phyloP scores from a whole-genome alignment of 139 green algal genomes.

The Chlamydomonas sphaeroides region DNA sequence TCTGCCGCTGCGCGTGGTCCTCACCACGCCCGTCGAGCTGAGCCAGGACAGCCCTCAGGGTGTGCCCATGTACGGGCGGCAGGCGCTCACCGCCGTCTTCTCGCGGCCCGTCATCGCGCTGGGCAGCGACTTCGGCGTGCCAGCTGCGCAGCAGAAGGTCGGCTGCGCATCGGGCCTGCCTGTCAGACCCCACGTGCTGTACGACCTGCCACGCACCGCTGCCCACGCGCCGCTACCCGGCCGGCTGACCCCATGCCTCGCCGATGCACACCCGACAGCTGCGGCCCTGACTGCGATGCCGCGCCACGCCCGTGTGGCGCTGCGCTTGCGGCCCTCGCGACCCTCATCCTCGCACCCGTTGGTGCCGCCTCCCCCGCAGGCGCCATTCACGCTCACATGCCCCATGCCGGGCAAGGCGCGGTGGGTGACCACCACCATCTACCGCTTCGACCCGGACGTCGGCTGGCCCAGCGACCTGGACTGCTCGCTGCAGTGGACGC shows the following conservation, averaged over 20 bases:
- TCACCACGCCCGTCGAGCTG: too few species aligned
- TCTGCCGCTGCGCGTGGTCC: too few species aligned
- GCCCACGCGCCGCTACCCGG: too few species aligned
- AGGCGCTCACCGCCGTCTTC: too few species aligned
- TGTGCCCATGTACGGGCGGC: too few species aligned
- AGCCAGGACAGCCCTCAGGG: too few species aligned
- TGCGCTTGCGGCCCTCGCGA: too few species aligned
- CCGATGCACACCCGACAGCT: neutral
- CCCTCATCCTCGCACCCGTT: too few species aligned
- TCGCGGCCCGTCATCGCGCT: slow-evolving; percentile 58
- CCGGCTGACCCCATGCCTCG: too few species aligned
- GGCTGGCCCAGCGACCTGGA: slow-evolving; percentile 68
- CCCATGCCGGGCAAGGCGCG: slow-evolving; percentile 49
- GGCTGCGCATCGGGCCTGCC: neutral
- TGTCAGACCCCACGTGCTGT: neutral
- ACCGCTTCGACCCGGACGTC: slow-evolving; percentile 60
- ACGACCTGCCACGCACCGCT: too few species aligned
- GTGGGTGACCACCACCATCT: slow-evolving; percentile 74
- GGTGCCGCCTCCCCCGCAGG: slow-evolving; percentile 34
- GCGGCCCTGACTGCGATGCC: too few species aligned
- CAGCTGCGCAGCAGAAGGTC: slow-evolving; percentile 18
- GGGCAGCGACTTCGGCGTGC: slow-evolving; percentile 59
- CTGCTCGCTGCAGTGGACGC: slow-evolving; percentile 56
- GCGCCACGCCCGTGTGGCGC: too few species aligned
- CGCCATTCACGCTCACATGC: slow-evolving; percentile 65